Evolutionary conservation across 1,284 basidiomycete genomes (phyloP), one percentile per base, ranked within the genome.

Genomic region (Cutaneotrichosporon arboriforme): DNA sequence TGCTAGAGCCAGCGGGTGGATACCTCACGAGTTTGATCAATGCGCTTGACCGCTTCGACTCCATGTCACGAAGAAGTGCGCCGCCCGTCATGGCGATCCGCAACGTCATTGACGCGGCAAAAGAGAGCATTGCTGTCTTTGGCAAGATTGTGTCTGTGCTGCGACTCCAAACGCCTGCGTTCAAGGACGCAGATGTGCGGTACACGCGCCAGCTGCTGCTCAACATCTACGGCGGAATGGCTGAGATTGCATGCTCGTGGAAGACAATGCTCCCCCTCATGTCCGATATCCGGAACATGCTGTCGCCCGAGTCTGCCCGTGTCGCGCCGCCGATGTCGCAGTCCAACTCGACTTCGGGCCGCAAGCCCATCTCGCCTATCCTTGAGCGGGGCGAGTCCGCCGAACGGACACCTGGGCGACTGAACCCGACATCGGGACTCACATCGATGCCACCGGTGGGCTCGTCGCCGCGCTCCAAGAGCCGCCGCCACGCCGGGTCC

Each of bases 1-100:
- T 93, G 20, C 81, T 94, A 55, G 86, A 90, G 61, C 86, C 90
- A 8, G 90, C 91, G 0, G 86, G 85, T 65, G 76, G 79, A 44
- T 89, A 89, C 61, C 87, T 97, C 80, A 81, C 83, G 51, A 83
- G 85, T 54, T 79, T 98, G 13, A 96, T 97, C 70, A 83, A 85
- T 54, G 84, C 90, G 1, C 81, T 98, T 41, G 96, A 97, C 70
- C 85, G 87, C 17, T 97, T 97, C 73, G 96, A 99, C 70, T 81
- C 85, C 2, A 81, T 85, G 62, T 87, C 88, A 50, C 81, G 86
- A 56, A 82, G 84, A 56, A 79, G 72, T 4, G 65, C 79, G 4
- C 81, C 88, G 1, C 83, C 89, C 3, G 74, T 81, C 0, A 51
- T 59, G 12, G 79, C 90, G 18, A 90, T 94, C 61, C 83, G 87